Evolutionary conservation across 192 early-diverging fungal genomes (phyloP).

Genomic region (Rhizoclosmatium globosum): DNA sequence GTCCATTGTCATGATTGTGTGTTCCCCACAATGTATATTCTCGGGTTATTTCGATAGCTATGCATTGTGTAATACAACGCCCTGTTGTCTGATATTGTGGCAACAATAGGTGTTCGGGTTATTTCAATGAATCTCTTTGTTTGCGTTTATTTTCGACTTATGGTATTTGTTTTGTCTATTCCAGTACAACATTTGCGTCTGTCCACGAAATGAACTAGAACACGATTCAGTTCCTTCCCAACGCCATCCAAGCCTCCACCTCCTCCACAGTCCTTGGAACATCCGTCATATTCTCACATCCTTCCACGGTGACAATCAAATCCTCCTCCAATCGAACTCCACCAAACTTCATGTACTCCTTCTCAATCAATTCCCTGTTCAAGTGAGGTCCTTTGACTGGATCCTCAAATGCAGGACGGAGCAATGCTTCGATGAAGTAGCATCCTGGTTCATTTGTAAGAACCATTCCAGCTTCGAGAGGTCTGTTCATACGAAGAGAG

Average conservation of each 20-base stretch:
- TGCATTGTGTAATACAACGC: no score
- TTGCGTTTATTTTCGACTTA: no score
- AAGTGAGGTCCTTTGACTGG: slow-evolving; percentile 67
- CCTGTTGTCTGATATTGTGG: no score
- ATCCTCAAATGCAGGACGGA: slow-evolving; percentile 58
- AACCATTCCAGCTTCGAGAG: slow-evolving; percentile 79
- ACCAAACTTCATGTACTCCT: slow-evolving; percentile 78
- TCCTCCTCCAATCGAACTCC: slow-evolving; percentile 91
- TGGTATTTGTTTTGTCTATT: no score
- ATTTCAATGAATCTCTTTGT: no score
- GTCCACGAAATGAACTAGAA: neutral
- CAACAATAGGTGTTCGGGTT: no score
- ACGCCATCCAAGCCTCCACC: neutral
- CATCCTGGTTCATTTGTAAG: slow-evolving; percentile 91
- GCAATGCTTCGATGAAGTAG: slow-evolving; percentile 88
- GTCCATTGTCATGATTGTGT: no score
- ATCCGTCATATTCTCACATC: neutral
- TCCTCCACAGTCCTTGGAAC: neutral
- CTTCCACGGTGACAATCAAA: neutral
- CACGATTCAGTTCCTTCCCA: neutral
- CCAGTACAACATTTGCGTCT: no score
- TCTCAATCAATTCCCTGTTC: slow-evolving; percentile 69
- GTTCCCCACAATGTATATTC: no score
- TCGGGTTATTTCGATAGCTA: no score
- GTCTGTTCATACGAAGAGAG: slow-evolving; percentile 78